Percentiles rank a stretch among this genome's conserved stretches.
Evolutionary conservation across 148 eudicot species (phyloP).

Genomic region (Chenopodium formosanum): DNA sequence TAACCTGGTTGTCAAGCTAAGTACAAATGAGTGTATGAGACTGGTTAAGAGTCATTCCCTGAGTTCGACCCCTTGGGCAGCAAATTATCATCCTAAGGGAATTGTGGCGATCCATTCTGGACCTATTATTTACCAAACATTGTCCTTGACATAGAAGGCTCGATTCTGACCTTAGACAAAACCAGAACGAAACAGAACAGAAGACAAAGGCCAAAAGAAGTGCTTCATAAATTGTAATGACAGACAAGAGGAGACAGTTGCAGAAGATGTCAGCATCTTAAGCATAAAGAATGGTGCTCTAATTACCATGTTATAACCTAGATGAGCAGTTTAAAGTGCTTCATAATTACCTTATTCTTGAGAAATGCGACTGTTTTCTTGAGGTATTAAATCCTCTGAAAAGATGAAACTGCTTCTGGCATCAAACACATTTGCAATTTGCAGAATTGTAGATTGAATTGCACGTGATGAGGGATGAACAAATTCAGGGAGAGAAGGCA

Average conservation of each 20-base stretch:
- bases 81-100: background rate
- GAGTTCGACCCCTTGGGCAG: background rate
- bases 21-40: background rate
- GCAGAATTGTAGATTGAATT: slow-evolving; percentile 48
- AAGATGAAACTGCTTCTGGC: slow-evolving; percentile 50
- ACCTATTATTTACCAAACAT: background rate
- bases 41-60: background rate
- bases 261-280: background rate
- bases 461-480: slow-evolving; percentile 48
- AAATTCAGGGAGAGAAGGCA: slow-evolving; percentile 69
- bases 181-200: background rate
- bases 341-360: slow-evolving; percentile 13
- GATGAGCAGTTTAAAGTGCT: background rate
- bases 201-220: background rate
- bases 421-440: slow-evolving; percentile 54
- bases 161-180: background rate
- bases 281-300: background rate
- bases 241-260: background rate
- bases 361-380: slow-evolving; percentile 14
- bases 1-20: background rate
- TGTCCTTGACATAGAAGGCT: background rate
- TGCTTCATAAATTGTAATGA: background rate
- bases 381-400: slow-evolving; percentile 34
- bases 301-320: background rate
- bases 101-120: background rate